Base-by-base conservation (phyloP, 768 basidiomycete genomes). In the Suillus luteus region DNA sequence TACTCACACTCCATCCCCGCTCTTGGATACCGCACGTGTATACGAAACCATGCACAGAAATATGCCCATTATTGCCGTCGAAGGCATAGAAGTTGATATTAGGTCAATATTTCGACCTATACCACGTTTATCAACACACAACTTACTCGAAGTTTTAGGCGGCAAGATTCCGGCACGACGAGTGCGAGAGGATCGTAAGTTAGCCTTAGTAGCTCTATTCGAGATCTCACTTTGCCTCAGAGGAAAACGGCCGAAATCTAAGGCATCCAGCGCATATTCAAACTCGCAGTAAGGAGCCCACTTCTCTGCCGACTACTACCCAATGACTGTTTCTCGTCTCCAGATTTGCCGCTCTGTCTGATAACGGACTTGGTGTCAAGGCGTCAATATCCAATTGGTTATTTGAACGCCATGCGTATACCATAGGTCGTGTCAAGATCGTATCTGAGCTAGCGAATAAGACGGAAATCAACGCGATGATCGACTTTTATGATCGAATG, bases 361-460 rank as follows among this genome's bases (percentile, higher is more conserved):
- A 59, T 11, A n/a, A 0, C 8, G 58, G 38, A 3, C 33, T 59
- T 31, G 8, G 1, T 1, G 8, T 48, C 1, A 1, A 9, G 9
- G 0, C 14, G n/a, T n/a, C 10, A 12, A 57, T 52, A 6, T 61
- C 60, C 7, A 61, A 57, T 37, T 61, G 60, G 60, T 11, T 61
- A 11, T 61, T 61, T 5, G 60, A 61, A 52, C 17, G 52, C 5
- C 6, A 22, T 2, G 60, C 60, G 2, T 61, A 22, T 15, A 58
- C 51, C 1, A 35, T 61, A 2, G 52, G 52, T 48, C 27, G 60
- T 1, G 35, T 61, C 19, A 1, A 10, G 24, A 2, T 61, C 1
- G 1, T 2, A 3, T 17, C 33, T n/a, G 5, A 5, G 2, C 22
- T 9, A 19, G 15, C 24, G 41, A 19, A 33, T 1, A 11, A 37